phyloP scores from a whole-genome alignment of 2,329 filamentous ascomycete genomes.

The Clonostachys solani region DNA sequence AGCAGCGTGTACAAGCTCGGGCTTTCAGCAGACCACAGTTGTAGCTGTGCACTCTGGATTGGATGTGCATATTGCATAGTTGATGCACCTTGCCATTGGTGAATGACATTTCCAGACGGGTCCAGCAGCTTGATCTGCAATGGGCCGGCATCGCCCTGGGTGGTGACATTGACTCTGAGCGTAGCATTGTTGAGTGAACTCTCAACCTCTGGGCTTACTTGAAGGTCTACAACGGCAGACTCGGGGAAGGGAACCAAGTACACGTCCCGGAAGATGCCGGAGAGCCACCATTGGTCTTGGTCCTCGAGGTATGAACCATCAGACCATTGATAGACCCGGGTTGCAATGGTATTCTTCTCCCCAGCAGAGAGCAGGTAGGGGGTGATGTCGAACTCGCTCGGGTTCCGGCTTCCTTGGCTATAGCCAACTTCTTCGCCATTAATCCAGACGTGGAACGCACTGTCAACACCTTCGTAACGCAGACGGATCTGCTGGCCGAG shows the following conservation, averaged over 20 bases:
- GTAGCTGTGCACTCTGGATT: not conserved
- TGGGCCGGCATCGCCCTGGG: slow-evolving; percentile 21
- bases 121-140: slow-evolving; percentile 14
- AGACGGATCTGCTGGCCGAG: slow-evolving; percentile 46
- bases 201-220: slow-evolving; percentile 50
- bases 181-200: slow-evolving; percentile 41
- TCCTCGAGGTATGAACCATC: slow-evolving; percentile 69
- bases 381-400: slow-evolving; percentile 66
- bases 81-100: not conserved
- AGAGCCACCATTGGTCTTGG: slow-evolving; percentile 67
- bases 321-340: slow-evolving; percentile 68
- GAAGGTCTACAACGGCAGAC: slow-evolving; percentile 50
- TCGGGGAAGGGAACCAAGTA: slow-evolving; percentile 52
- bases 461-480: slow-evolving; percentile 69
- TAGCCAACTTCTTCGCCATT: slow-evolving; percentile 64
- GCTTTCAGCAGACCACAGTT: slow-evolving; percentile 61
- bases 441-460: slow-evolving; percentile 65
- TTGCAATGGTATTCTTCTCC: slow-evolving; percentile 49
- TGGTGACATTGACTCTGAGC: slow-evolving; percentile 48
- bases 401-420: slow-evolving; percentile 63
- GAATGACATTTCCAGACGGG: not conserved
- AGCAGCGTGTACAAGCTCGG: slow-evolving; percentile 55
- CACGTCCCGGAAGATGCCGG: slow-evolving; percentile 66
- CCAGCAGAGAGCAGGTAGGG: slow-evolving; percentile 26
- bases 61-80: not conserved